Percentiles rank a stretch among this genome's conserved stretches.
Evolutionary conservation across 208 protist species (phyloP).

Genomic region (Endotrypanum monterogeii): DNA sequence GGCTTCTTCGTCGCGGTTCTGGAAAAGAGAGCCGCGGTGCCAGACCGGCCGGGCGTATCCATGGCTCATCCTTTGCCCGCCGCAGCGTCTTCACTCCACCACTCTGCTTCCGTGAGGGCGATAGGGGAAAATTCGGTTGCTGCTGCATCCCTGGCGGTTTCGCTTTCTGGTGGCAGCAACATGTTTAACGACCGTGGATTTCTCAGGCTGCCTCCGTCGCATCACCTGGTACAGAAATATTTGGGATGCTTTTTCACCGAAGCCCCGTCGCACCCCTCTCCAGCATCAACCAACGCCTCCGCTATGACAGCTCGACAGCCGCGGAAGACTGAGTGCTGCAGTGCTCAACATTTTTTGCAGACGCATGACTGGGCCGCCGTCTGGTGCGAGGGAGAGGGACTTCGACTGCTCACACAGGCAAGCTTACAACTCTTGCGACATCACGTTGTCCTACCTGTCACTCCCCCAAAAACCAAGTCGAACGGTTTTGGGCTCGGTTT

Average conservation of each 20-base stretch:
- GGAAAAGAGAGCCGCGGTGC: conserved; percentile 14
- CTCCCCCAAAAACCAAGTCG: background rate
- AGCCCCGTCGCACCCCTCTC: background rate
- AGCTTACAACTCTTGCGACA: conserved; percentile 28
- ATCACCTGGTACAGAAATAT: conserved; percentile 30
- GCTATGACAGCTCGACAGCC: background rate
- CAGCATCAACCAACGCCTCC: conserved; percentile 1
- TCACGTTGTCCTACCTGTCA: conserved; percentile 11
- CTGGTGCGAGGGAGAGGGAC: conserved; percentile 50
- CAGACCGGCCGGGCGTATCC: background rate
- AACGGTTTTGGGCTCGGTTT: conserved; percentile 2
- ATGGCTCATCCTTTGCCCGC: background rate
- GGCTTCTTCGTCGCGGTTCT: conserved; percentile 82
- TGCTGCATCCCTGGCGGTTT: conserved; percentile 21
- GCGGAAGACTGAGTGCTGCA: conserved; percentile 7
- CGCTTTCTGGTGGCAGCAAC: conserved; percentile 18
- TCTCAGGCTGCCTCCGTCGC: conserved; percentile 29
- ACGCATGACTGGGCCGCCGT: conserved; percentile 20
- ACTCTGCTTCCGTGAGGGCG: background rate
- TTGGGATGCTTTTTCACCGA: conserved; percentile 38
- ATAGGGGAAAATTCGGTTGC: background rate
- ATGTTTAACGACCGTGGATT: conserved; percentile 30
- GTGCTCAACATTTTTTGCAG: conserved; percentile 19
- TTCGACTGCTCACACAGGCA: conserved; percentile 40
- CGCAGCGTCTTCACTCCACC: background rate